Evolutionary conservation across 495 filamentous ascomycete species (phyloP).

Genomic region (Talaromyces nanjingensis): DNA sequence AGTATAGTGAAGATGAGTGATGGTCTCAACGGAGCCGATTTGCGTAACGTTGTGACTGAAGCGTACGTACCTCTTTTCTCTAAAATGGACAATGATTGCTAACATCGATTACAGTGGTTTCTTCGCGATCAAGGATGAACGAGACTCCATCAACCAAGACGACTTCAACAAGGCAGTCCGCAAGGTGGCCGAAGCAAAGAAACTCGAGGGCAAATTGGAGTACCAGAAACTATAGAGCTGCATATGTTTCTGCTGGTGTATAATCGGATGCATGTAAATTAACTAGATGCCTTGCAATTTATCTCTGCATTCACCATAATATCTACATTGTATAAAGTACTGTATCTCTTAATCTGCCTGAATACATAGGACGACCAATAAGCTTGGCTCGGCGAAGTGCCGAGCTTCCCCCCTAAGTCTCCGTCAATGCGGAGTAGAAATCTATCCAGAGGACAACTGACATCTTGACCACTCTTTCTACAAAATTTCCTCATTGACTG

Average conservation of each 20-base stretch:
- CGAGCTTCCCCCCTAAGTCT: neutral
- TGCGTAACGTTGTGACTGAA: conserved; percentile 97
- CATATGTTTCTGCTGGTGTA: neutral
- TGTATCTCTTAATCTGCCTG: neutral
- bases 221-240: conserved; percentile 84
- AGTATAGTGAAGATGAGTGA: conserved; percentile 99
- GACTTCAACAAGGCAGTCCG: conserved; percentile 98
- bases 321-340: neutral
- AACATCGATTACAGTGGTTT: conserved; percentile 57
- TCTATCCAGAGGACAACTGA: neutral
- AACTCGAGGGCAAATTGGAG: conserved; percentile 93
- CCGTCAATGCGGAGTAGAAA: neutral
- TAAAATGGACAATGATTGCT: neutral
- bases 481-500: neutral
- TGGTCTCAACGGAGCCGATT: conserved; percentile 92
- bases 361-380: neutral
- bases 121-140: conserved; percentile 95
- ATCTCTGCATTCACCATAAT: neutral
- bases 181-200: conserved; percentile 96
- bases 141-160: conserved; percentile 93
- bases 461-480: neutral
- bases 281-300: conserved; percentile 6
- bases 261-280: conserved; percentile 9
- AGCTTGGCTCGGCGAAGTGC: neutral
- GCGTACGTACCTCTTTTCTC: conserved; percentile 49